Evolutionary conservation across 2,329 filamentous ascomycete genomes (phyloP).

Genomic region (Kalmusia sp.): DNA sequence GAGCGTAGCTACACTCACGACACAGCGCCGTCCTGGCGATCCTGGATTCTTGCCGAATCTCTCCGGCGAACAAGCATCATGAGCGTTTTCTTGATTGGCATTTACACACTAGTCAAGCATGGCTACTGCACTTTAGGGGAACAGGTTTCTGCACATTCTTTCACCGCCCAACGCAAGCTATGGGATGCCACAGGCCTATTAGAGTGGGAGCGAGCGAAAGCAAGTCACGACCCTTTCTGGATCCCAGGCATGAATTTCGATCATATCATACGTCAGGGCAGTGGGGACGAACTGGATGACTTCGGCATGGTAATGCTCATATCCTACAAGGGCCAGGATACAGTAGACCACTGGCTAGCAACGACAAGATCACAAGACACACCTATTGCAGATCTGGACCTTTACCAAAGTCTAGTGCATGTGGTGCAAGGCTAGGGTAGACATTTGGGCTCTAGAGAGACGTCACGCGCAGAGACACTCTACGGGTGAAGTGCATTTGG

Average conservation of each 20-base stretch:
- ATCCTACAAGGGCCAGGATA: constrained; percentile 24
- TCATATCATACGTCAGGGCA: constrained; percentile 15
- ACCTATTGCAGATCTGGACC: constrained; percentile 11
- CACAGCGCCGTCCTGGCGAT: constrained; percentile 27
- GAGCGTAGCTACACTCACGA: constrained; percentile 18
- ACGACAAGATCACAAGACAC: not conserved
- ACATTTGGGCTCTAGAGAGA: too few relatives aligned
- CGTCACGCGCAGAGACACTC: too few relatives aligned
- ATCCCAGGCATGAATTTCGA: constrained; percentile 24
- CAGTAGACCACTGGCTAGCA: constrained; percentile 22
- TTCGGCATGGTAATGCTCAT: constrained; percentile 28
- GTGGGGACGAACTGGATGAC: constrained; percentile 23
- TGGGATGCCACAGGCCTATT: constrained; percentile 21
- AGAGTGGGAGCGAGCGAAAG: constrained; percentile 20
- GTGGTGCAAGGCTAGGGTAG: not conserved
- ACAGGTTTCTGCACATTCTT: constrained; percentile 16
- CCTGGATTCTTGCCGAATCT: constrained; percentile 43
- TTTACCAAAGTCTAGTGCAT: constrained; percentile 15
- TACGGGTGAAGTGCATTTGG: too few relatives aligned
- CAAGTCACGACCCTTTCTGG: constrained; percentile 16
- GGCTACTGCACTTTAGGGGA: constrained; percentile 18
- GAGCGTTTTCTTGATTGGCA: constrained; percentile 36
- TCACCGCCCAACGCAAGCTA: constrained; percentile 24
- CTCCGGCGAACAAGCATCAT: constrained; percentile 42
- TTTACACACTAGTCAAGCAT: constrained; percentile 33